Evolutionary conservation across 108 stramenopile genomes (phyloP), one percentile per base, ranked within the genome.

Genomic region (Skeletonema costatum): DNA sequence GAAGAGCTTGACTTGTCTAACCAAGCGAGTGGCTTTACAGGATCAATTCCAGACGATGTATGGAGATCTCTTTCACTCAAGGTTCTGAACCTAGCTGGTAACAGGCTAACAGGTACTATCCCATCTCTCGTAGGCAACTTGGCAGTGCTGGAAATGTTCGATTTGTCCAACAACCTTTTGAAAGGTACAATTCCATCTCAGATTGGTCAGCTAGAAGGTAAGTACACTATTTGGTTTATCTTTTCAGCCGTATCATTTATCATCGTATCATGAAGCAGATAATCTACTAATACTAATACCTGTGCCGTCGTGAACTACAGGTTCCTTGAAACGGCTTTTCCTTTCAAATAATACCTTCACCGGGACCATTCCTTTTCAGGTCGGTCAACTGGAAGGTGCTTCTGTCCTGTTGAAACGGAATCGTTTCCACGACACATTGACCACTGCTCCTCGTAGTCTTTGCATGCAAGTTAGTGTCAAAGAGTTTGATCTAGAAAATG

Each of bases 1-100:
- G 9, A 32, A 10, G 46, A 31, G 3, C 39, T 76, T 6, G 7
- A 76, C 41, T 25, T 76, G 14, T 44, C 67, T 2, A 48, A 60
- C 2, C 75, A 76, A 53, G 65, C 14, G 16, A 12, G 46, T 25
- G 63, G 76, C 7, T 64, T 62, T 32, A 75, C 63, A n/a, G 63
- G 76, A 10, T 53, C 68, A 44, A 75, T 73, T 64, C 72, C 72
- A 25, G 25, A 10, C 2, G 36, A 19, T 10, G 17, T 58, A 13
- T 70, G 56, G 11, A 58, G 46, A 19, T 66, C 67, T 35, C 19
- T 11, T n/a, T 29, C 21, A 32, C 56, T 76, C 7, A 21, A 19
- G 25, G 41, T 44, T 48, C 59, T 76, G 4, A 30, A 58, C 56
- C 8, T 58, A 5, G 8, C 56, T 5, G 56, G 56, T 8, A 58